A percentile compares a stretch with the other conserved stretches of the same genome.
These are phyloP conservation scores for Epichloe uncinata DNA, from an alignment of 2,329 filamentous ascomycete genomes.

Conservation along the genomic window DNA sequence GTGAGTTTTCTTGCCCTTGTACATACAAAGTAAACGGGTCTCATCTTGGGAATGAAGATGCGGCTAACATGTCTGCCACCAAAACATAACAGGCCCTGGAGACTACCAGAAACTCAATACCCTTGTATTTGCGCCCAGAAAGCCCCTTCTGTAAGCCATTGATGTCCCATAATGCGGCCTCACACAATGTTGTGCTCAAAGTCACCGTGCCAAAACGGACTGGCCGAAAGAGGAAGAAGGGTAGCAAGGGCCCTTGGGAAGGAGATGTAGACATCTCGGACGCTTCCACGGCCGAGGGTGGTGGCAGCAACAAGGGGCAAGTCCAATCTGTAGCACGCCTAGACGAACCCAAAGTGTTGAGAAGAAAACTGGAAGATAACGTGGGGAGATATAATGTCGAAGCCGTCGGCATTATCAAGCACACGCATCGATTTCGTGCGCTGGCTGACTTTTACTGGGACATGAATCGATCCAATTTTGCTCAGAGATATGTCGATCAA, in stretches of 20 bases:
- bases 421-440: constrained; percentile 78
- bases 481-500: constrained; percentile 56
- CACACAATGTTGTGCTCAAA: constrained; percentile 76
- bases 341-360: constrained; percentile 41
- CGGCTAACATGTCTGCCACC: background rate
- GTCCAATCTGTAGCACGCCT: constrained; percentile 31
- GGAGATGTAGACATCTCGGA: constrained; percentile 25
- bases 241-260: constrained; percentile 53
- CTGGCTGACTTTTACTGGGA: constrained; percentile 81
- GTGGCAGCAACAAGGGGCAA: constrained; percentile 7
- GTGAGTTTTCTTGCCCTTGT: constrained; percentile 14
- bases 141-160: constrained; percentile 70
- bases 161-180: constrained; percentile 59
- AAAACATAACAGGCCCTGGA: constrained; percentile 31
- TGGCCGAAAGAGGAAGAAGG: constrained; percentile 72
- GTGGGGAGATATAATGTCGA: constrained; percentile 51
- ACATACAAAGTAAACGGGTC: background rate
- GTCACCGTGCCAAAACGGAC: constrained; percentile 78
- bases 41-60: background rate
- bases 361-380: constrained; percentile 59
- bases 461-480: constrained; percentile 53
- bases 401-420: constrained; percentile 57
- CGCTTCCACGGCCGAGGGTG: constrained; percentile 3
- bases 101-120: constrained; percentile 37
- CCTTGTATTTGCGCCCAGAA: constrained; percentile 65